Percentiles rank a stretch among this genome's conserved stretches.
Conservation (phyloP, 257 asterid genomes). For the Capsicum pubescens region DNA sequence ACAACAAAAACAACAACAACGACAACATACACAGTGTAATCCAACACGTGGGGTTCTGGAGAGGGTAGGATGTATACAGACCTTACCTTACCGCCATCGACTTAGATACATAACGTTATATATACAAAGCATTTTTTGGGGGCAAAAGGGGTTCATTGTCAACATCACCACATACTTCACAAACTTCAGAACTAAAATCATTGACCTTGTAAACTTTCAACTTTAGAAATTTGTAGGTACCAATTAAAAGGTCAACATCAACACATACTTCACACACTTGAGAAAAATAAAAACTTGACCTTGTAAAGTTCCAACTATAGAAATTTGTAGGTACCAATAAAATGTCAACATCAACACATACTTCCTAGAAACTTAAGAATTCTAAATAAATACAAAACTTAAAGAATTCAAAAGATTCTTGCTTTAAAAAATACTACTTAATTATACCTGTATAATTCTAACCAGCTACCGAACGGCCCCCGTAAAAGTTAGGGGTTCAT, state of each 20-base stretch:
- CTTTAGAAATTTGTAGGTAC: background rate
- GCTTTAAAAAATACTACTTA: background rate
- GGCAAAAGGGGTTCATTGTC: background rate
- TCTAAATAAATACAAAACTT: background rate
- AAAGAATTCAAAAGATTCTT: constrained; percentile 9
- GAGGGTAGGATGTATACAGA: too few species aligned
- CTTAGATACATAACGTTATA: background rate
- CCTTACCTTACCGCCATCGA: background rate
- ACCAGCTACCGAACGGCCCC: too few species aligned
- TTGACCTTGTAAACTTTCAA: constrained; percentile 9
- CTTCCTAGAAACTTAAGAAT: background rate
- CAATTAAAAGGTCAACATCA: background rate
- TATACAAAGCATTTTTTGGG: background rate
- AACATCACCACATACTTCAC: background rate
- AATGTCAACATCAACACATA: constrained; percentile 6
- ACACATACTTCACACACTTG: background rate
- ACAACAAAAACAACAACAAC: background rate
- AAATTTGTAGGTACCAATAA: background rate
- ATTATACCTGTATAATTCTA: too few species aligned
- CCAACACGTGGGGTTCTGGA: too few species aligned
- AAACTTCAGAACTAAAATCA: background rate
- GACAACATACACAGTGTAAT: background rate
- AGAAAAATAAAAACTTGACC: constrained; percentile 6
- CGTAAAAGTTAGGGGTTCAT: too few species aligned
- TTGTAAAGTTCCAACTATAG: background rate